phyloP scores from a whole-genome alignment of 805 yeast species.

The Saccharomyces cerevisiae region DNA sequence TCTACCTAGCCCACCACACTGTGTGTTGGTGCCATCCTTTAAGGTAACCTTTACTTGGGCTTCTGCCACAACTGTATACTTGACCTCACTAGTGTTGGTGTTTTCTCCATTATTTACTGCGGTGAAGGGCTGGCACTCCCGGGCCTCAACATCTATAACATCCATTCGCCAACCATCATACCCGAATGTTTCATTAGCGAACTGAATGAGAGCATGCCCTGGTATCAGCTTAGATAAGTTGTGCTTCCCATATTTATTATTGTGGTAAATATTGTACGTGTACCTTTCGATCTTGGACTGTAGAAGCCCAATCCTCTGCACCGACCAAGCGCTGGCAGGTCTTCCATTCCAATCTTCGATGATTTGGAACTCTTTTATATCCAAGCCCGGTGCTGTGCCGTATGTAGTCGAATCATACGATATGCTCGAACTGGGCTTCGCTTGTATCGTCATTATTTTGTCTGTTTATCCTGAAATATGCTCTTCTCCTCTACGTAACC shows the following conservation, averaged over 20 bases:
- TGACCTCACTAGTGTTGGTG: slow-evolving; percentile 5
- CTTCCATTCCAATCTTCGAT: slow-evolving; percentile 30
- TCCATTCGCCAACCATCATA: slow-evolving; percentile 50
- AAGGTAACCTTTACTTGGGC: slow-evolving; percentile 57
- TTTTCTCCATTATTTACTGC: slow-evolving; percentile 2
- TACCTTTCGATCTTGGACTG: slow-evolving; percentile 39
- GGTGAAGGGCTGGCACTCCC: slow-evolving; percentile 9
- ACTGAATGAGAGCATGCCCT: slow-evolving; percentile 28
- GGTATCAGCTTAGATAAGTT: slow-evolving; percentile 28
- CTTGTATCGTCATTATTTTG: neutral
- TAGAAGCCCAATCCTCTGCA: slow-evolving; percentile 39
- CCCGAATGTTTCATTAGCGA: slow-evolving; percentile 48
- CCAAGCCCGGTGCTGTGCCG: slow-evolving; percentile 15
- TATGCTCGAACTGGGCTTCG: neutral
- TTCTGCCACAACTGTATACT: slow-evolving; percentile 27
- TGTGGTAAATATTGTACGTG: slow-evolving; percentile 23
- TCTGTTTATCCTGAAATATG: neutral
- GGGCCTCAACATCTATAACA: slow-evolving; percentile 25
- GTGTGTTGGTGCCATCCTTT: slow-evolving; percentile 75
- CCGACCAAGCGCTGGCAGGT: slow-evolving; percentile 42
- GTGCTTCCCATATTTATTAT: slow-evolving; percentile 21
- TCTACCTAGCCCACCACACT: slow-evolving; percentile 68
- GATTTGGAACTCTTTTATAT: slow-evolving; percentile 20
- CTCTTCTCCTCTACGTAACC: neutral
- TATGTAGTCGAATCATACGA: slow-evolving; percentile 9